Conservation (phyloP, 106 monocot species). For the Agapanthus africanus region DNA sequence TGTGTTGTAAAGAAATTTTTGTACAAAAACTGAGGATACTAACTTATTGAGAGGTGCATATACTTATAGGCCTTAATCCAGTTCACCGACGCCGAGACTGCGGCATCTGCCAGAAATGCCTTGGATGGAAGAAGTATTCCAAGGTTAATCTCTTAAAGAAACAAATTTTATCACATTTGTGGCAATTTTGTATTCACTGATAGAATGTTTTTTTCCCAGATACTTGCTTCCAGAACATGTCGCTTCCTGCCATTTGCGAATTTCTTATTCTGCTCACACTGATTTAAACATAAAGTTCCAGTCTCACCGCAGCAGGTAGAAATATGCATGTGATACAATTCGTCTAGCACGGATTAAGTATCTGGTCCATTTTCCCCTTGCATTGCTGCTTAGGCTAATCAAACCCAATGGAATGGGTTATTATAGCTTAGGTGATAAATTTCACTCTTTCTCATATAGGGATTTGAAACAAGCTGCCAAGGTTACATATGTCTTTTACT, state of each 20-base stretch:
- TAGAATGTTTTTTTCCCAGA: constrained; percentile 25
- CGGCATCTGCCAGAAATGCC: constrained; percentile 52
- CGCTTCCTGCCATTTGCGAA: constrained; percentile 71
- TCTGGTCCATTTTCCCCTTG: background rate
- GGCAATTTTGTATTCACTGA: background rate
- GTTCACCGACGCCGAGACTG: constrained; percentile 63
- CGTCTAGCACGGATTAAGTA: background rate
- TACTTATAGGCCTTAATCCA: constrained; percentile 59
- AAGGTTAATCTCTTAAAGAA: constrained; percentile 19
- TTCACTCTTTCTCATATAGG: background rate
- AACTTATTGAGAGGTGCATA: background rate
- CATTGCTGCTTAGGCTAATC: background rate
- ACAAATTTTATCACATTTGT: background rate
- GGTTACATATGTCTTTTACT: background rate
- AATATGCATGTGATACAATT: background rate
- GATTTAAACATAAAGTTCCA: constrained; percentile 99
- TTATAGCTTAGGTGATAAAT: too few species aligned
- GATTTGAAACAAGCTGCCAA: background rate
- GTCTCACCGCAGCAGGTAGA: constrained; percentile 96
- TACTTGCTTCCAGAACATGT: constrained; percentile 95
- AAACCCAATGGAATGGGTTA: too few species aligned
- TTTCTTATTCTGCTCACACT: constrained; percentile 91
- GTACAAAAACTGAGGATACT: background rate
- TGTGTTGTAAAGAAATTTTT: background rate
- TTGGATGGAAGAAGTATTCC: constrained; percentile 82